These are phyloP conservation scores for Trichosporon faecale DNA, from an alignment of 1,284 basidiomycete species.

Conservation along the genomic window DNA sequence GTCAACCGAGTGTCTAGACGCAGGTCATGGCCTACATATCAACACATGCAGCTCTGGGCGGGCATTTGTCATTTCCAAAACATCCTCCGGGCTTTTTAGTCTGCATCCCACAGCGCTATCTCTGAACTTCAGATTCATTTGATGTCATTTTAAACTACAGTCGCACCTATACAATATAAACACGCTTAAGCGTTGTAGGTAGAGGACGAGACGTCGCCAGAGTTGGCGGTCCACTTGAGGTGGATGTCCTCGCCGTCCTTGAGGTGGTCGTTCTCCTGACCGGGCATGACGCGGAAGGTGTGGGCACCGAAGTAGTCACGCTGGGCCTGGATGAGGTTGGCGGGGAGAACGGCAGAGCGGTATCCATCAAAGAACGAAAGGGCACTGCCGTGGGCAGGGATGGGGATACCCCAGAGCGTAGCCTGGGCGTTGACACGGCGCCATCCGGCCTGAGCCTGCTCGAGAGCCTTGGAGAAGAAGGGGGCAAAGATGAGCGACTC, in stretches of 20 bases:
- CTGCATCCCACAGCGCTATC: too few species aligned
- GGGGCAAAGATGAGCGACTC: slow-evolving; percentile 94
- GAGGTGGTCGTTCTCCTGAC: slow-evolving; percentile 80
- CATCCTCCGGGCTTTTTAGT: too few species aligned
- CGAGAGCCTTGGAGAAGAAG: slow-evolving; percentile 97
- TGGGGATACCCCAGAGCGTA: slow-evolving; percentile 95
- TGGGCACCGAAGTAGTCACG: slow-evolving; percentile 64
- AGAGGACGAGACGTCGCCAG: slow-evolving; percentile 68
- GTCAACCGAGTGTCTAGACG: too few species aligned
- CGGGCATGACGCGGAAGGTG: slow-evolving; percentile 86
- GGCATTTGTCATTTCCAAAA: too few species aligned
- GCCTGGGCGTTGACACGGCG: slow-evolving; percentile 95
- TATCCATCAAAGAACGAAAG: slow-evolving; percentile 99
- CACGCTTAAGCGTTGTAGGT: slow-evolving; percentile 77
- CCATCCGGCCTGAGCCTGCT: slow-evolving; percentile 96
- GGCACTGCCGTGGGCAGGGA: slow-evolving; percentile 92
- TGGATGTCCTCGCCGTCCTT: slow-evolving; percentile 78
- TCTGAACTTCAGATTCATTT: not conserved
- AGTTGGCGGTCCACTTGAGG: slow-evolving; percentile 57
- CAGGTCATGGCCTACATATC: too few species aligned
- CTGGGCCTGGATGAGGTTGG: slow-evolving; percentile 92
- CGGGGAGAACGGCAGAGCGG: slow-evolving; percentile 78
- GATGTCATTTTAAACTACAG: slow-evolving; percentile 9
- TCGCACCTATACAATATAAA: not conserved
- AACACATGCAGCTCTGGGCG: too few species aligned